A percentile compares a stretch with the other conserved stretches of the same genome.
phyloP scores from a whole-genome alignment of 2,329 filamentous ascomycete genomes.

The Hortaea sp. region DNA sequence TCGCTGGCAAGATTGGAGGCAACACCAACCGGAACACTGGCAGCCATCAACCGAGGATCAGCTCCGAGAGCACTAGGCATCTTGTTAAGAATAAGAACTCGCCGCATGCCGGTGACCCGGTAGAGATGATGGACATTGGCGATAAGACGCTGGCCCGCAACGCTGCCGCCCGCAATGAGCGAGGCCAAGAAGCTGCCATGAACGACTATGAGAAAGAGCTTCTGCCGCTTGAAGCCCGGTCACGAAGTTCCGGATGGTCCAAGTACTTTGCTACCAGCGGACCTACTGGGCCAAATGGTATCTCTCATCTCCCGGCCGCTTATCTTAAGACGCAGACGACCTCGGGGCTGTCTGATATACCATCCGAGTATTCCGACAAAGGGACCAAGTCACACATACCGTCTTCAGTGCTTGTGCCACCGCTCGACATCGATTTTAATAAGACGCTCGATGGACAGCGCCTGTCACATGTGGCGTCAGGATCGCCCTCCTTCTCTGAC shows the following conservation, averaged over 20 bases:
- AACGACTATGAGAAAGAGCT: slow-evolving; percentile 5
- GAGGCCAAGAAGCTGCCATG: slow-evolving; percentile 1
- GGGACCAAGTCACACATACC: slow-evolving; percentile 22
- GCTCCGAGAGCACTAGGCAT: slow-evolving; percentile 50
- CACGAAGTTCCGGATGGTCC: slow-evolving; percentile 48
- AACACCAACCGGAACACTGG: slow-evolving; percentile 39
- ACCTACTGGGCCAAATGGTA: slow-evolving; percentile 26
- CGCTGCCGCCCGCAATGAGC: slow-evolving; percentile 3
- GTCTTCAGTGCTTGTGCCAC: slow-evolving; percentile 59
- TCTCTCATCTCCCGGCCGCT: slow-evolving; percentile 23
- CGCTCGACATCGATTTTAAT: slow-evolving; percentile 48
- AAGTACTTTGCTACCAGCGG: slow-evolving; percentile 27
- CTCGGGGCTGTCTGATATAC: slow-evolving; percentile 33
- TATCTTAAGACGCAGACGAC: slow-evolving; percentile 25
- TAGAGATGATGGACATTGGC: slow-evolving; percentile 36
- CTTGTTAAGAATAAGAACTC: slow-evolving; percentile 48
- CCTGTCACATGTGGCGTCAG: slow-evolving; percentile 57
- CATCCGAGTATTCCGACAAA: slow-evolving; percentile 36
- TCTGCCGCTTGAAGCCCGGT: slow-evolving; percentile 18
- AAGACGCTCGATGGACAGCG: slow-evolving; percentile 47
- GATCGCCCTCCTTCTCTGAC: slow-evolving; percentile 59
- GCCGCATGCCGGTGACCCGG: slow-evolving; percentile 31
- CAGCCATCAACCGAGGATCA: slow-evolving; percentile 33
- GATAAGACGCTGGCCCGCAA: slow-evolving; percentile 24
- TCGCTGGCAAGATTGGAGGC: slow-evolving; percentile 43